These are phyloP conservation scores for Pestalotiopsis sp. DNA, from an alignment of 2,329 filamentous ascomycete genomes.

Conservation along the genomic window DNA sequence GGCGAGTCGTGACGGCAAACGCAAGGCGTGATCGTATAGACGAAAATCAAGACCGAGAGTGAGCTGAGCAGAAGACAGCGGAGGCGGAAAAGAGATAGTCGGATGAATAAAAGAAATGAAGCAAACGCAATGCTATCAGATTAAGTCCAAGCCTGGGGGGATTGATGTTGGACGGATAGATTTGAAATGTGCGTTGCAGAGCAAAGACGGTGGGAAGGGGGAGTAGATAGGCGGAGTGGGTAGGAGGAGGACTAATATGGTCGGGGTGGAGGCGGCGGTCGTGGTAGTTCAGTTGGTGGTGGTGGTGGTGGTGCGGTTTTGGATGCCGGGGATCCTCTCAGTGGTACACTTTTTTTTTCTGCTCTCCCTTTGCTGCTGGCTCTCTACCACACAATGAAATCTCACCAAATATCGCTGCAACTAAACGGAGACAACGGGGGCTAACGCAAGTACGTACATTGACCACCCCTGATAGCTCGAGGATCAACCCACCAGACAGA, in stretches of 20 bases:
- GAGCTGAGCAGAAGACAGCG: neutral
- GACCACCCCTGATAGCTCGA: neutral
- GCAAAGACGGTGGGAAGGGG: neutral
- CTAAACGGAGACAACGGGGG: neutral
- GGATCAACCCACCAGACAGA: neutral
- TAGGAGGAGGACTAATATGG: slow-evolving; percentile 11
- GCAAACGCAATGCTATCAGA: neutral
- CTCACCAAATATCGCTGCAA: neutral
- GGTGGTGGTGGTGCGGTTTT: slow-evolving; percentile 4
- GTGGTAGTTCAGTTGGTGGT: neutral
- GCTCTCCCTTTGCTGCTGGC: neutral
- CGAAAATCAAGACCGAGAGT: neutral
- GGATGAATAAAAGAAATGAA: neutral
- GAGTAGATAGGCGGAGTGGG: neutral
- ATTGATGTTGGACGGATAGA: neutral
- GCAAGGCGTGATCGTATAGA: neutral
- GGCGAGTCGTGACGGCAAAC: neutral
- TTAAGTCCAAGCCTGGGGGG: neutral
- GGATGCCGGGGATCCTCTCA: neutral
- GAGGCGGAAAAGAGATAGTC: neutral
- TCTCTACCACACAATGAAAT: neutral
- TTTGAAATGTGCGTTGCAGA: neutral
- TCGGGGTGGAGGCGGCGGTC: slow-evolving; percentile 11
- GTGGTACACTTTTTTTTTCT: neutral
- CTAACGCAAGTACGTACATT: neutral